A percentile compares a stretch with the other conserved stretches of the same genome.
phyloP scores from a whole-genome alignment of 805 yeast genomes.

The Pichia nakasei region DNA sequence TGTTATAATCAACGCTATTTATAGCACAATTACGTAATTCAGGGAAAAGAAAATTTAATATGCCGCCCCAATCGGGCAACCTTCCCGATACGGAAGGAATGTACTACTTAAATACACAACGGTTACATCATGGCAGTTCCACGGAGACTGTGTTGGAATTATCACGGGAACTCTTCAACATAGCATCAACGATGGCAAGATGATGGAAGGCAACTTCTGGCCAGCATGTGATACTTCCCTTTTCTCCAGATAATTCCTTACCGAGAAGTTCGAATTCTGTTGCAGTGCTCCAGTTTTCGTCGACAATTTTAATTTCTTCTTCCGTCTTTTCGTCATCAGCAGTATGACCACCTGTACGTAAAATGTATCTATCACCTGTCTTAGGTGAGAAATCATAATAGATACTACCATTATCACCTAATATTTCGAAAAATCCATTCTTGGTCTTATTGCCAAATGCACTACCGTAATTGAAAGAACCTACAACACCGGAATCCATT shows the following conservation, averaged over 20 bases:
- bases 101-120: not conserved
- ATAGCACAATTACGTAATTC: too few relatives aligned
- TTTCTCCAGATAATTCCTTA: slow-evolving; percentile 22
- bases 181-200: slow-evolving; percentile 83
- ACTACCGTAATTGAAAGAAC: slow-evolving; percentile 82
- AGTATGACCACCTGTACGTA: slow-evolving; percentile 44
- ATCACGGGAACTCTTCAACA: slow-evolving; percentile 55
- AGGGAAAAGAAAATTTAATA: too few relatives aligned
- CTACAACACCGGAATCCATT: slow-evolving; percentile 54
- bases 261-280: slow-evolving; percentile 42
- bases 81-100: not conserved
- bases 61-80: too few relatives aligned
- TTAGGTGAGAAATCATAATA: slow-evolving; percentile 56
- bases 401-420: slow-evolving; percentile 74
- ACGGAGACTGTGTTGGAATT: slow-evolving; percentile 32
- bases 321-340: slow-evolving; percentile 38
- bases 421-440: slow-evolving; percentile 54
- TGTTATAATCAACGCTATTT: too few relatives aligned
- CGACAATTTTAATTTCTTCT: slow-evolving; percentile 31
- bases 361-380: slow-evolving; percentile 30
- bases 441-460: slow-evolving; percentile 79
- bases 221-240: slow-evolving; percentile 26
- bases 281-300: slow-evolving; percentile 34
- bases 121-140: slow-evolving; percentile 8
- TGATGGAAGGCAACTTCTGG: slow-evolving; percentile 87